Conservation (phyloP, 768 basidiomycete genomes). For the Macrolepiota fuliginosa region DNA sequence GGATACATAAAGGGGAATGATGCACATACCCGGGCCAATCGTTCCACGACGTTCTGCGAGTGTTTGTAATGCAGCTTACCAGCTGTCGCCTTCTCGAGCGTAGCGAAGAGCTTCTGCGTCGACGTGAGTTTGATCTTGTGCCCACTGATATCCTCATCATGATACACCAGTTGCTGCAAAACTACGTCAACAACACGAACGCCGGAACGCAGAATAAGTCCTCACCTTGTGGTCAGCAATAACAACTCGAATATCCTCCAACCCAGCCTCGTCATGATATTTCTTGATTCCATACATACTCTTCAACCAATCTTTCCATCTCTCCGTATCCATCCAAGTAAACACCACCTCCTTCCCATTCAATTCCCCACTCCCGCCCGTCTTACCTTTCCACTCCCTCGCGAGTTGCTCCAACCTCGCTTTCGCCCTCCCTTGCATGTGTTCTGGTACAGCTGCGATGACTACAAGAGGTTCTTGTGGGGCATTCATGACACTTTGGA, state of each 20-base stretch:
- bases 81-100: constrained; percentile 63
- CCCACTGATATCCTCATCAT: constrained; percentile 60
- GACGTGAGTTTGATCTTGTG: constrained; percentile 54
- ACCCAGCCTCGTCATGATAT: constrained; percentile 19
- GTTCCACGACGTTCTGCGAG: constrained; percentile 71
- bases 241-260: constrained; percentile 52
- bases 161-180: constrained; percentile 69
- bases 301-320: constrained; percentile 89
- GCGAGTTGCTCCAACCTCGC: constrained; percentile 51
- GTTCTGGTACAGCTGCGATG: constrained; percentile 51
- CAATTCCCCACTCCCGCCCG: constrained; percentile 35
- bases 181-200: not conserved
- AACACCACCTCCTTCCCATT: constrained; percentile 69
- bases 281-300: constrained; percentile 77
- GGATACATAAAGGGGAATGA: not conserved
- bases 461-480: constrained; percentile 76
- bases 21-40: constrained; percentile 54
- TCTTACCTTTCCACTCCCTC: constrained; percentile 55
- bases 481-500: constrained; percentile 84
- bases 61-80: constrained; percentile 51
- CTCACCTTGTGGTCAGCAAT: constrained; percentile 79
- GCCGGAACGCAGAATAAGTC: constrained; percentile 11
- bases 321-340: constrained; percentile 83
- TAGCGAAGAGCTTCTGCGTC: constrained; percentile 53
- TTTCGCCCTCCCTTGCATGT: constrained; percentile 37